Evolutionary conservation across 139 green algal species (phyloP), one percentile per base, ranked within the genome.

Genomic region (Spirogloea muscicola): DNA sequence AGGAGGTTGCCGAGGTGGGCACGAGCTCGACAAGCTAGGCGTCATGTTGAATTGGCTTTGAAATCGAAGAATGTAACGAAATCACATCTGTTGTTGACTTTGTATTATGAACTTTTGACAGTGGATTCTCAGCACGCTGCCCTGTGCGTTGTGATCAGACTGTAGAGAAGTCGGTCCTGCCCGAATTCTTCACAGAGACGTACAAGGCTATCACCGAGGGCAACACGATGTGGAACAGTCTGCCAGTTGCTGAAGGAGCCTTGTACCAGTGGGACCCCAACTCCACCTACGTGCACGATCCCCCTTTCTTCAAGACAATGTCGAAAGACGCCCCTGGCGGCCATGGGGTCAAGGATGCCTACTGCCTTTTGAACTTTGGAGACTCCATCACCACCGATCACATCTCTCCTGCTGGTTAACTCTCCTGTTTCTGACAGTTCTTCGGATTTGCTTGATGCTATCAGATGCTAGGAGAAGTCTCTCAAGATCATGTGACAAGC

Each of bases 221-320:
- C 52, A 78, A 78, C 60, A n/a, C 65, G 40, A 27, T 73, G 2
- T 78, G 57, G 57, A 78, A 78, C 40, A 13, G n/a, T 6, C 70
- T 78, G 31, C 33, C 27, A n/a, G 38, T 39, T 4, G 16, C 65
- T 18, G 64, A 73, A 18, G 70, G 64, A 10, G 21, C 58, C 18
- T 44, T 74, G 25, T 78, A 78, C 46, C 13, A 13, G 29, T 78
- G 70, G 70, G 70, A 78, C 29, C 21, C 43, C 29, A 62, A 73
- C n/a, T 78, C 70, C 31, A 78, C 70, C 6, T 80, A 80, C 62
- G 39, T 80, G 25, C 60, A 80, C 72, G 33, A 80, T 27, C 72
- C 72, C 18, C 72, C 61, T 18, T 80, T 68, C 72, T 80, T 80
- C 72, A 76, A 80, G 72, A 41, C 4, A 48, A 77, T 80, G 64